These are phyloP conservation scores for Tolypocladium pustulatum DNA, from an alignment of 2,329 filamentous ascomycete genomes.

Conservation along the genomic window DNA sequence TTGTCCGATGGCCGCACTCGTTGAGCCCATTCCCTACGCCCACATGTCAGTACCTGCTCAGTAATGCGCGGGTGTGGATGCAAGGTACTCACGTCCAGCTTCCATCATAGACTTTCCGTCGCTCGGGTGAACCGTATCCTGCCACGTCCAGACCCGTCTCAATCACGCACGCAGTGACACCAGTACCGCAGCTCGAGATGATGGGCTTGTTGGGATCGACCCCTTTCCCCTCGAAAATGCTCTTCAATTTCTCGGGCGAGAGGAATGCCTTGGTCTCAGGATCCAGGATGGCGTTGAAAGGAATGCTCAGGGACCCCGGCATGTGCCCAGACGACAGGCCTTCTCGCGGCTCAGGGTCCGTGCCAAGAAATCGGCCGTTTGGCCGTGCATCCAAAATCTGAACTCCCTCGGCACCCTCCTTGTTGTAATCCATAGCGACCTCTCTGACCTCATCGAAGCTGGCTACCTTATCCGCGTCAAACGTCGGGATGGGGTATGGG, in stretches of 20 bases:
- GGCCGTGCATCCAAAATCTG: conserved; percentile 86
- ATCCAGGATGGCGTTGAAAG: conserved; percentile 71
- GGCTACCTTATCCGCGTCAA: conserved; percentile 55
- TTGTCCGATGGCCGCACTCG: conserved; percentile 50
- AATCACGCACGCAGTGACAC: conserved; percentile 84
- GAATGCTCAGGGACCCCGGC: conserved; percentile 75
- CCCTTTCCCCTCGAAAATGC: conserved; percentile 70
- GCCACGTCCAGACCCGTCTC: conserved; percentile 79
- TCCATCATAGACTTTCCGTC: conserved; percentile 79
- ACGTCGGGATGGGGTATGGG: conserved; percentile 52
- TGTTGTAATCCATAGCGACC: conserved; percentile 64
- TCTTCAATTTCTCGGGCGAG: conserved; percentile 57
- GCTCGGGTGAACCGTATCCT: conserved; percentile 55
- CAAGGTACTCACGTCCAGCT: conserved; percentile 78
- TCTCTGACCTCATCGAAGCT: conserved; percentile 76
- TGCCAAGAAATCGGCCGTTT: conserved; percentile 68
- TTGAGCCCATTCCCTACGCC: conserved; percentile 55
- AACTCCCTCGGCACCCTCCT: conserved; percentile 72
- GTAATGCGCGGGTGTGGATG: background rate
- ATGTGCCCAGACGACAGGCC: conserved; percentile 87
- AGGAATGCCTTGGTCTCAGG: conserved; percentile 73
- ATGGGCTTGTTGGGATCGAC: conserved; percentile 72
- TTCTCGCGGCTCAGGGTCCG: conserved; percentile 74
- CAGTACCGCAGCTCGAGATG: conserved; percentile 83
- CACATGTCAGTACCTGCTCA: conserved; percentile 14